Evolutionary conservation across 345 rosid genomes (phyloP).

Genomic region (Lepidium didymum): DNA sequence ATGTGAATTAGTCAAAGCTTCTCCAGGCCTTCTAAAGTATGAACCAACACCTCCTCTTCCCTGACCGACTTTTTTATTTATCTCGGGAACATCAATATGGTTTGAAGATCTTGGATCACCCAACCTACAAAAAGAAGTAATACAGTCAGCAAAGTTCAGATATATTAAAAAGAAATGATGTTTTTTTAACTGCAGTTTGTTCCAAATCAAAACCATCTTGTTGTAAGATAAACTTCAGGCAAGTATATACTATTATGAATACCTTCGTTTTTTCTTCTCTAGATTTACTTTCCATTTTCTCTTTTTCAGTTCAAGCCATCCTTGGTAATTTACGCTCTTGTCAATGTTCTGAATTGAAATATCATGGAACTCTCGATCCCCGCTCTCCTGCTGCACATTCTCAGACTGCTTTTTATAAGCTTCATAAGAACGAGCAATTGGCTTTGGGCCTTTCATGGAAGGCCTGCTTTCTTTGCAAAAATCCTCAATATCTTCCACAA

Average conservation of each 20-base stretch:
- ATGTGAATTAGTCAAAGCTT: conserved; percentile 57
- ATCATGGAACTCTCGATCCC: conserved; percentile 24
- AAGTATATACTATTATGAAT: not conserved
- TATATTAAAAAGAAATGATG: conserved; percentile 6
- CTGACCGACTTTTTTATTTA: conserved; percentile 35
- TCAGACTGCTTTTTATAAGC: conserved; percentile 30
- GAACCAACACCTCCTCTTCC: conserved; percentile 65
- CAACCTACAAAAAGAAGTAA: conserved; percentile 30
- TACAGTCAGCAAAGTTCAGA: conserved; percentile 3
- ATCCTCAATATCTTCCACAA: conserved; percentile 73
- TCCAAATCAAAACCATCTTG: not conserved
- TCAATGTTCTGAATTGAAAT: conserved; percentile 44
- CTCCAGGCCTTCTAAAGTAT: conserved; percentile 75
- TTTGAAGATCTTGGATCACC: conserved; percentile 39
- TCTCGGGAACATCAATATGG: conserved; percentile 25
- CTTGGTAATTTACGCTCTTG: conserved; percentile 68
- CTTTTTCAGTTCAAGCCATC: conserved; percentile 92
- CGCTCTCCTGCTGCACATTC: conserved; percentile 29
- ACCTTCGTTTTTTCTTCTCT: conserved; percentile 77
- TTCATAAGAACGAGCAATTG: conserved; percentile 59
- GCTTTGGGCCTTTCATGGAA: conserved; percentile 48
- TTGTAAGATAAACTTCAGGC: not conserved
- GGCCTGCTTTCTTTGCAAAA: conserved; percentile 42
- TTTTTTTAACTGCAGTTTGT: not conserved
- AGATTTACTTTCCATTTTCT: conserved; percentile 75